Evolutionary conservation across 805 yeast genomes (phyloP).

Genomic region (Candida coleopterorum): DNA sequence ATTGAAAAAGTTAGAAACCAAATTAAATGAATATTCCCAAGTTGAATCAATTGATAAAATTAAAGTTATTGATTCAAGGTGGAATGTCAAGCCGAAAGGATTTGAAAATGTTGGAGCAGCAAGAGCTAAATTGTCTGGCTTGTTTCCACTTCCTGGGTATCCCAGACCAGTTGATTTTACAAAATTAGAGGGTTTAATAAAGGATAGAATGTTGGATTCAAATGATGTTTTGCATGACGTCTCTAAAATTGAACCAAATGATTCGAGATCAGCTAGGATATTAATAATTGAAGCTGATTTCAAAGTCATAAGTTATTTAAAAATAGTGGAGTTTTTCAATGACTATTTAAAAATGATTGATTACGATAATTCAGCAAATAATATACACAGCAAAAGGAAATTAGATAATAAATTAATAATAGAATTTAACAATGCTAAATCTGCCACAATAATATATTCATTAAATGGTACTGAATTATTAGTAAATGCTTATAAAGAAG

Average conservation of each 20-base stretch:
- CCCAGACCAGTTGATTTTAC: slow-evolving; percentile 43
- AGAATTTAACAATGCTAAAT: slow-evolving; percentile 45
- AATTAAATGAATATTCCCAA: not conserved
- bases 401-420: slow-evolving; percentile 38
- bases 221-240: slow-evolving; percentile 29
- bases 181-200: slow-evolving; percentile 34
- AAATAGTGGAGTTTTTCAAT: slow-evolving; percentile 42
- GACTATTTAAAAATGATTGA: slow-evolving; percentile 42
- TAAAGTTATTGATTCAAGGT: slow-evolving; percentile 46
- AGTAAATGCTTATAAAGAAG: slow-evolving; percentile 23
- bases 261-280: slow-evolving; percentile 29
- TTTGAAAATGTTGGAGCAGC: slow-evolving; percentile 72
- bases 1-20: slow-evolving; percentile 1
- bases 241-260: slow-evolving; percentile 35
- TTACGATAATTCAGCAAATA: slow-evolving; percentile 30
- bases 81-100: slow-evolving; percentile 73
- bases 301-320: slow-evolving; percentile 26
- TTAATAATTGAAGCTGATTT: slow-evolving; percentile 31
- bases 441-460: slow-evolving; percentile 53
- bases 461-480: slow-evolving; percentile 32
- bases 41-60: slow-evolving; percentile 49
- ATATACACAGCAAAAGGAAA: slow-evolving; percentile 29
- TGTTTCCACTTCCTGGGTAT: slow-evolving; percentile 72
- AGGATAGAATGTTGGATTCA: slow-evolving; percentile 27
- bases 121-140: slow-evolving; percentile 72